phyloP scores from a whole-genome alignment of 768 basidiomycete species.

The Auriscalpium vulgare region DNA sequence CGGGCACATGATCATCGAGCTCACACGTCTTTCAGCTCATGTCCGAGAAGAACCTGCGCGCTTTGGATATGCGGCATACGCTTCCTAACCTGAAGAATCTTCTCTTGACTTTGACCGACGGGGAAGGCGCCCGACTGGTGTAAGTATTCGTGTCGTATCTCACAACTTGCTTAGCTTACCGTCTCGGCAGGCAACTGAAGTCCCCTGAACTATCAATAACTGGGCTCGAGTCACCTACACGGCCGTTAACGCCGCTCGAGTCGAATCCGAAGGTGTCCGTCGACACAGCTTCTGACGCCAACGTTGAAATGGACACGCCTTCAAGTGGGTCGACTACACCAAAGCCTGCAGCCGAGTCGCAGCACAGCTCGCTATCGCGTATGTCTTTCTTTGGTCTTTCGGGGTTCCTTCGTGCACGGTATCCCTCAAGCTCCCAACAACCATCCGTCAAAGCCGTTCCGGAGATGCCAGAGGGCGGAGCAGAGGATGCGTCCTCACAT shows the following conservation, averaged over 20 bases:
- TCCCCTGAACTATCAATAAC: neutral
- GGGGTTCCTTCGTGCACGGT: slow-evolving; percentile 54
- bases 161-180: neutral
- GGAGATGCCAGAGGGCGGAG: slow-evolving; percentile 14
- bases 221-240: neutral
- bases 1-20: neutral
- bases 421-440: slow-evolving; percentile 37
- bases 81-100: slow-evolving; percentile 95
- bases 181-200: neutral
- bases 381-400: slow-evolving; percentile 39
- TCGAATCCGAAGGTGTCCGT: neutral
- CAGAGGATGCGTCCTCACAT: slow-evolving; percentile 11
- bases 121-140: slow-evolving; percentile 42
- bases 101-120: slow-evolving; percentile 75
- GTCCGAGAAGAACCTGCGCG: slow-evolving; percentile 81
- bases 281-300: slow-evolving; percentile 13
- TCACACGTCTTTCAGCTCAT: slow-evolving; percentile 53
- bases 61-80: slow-evolving; percentile 91
- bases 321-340: slow-evolving; percentile 53
- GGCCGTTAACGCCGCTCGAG: neutral
- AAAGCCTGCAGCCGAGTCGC: slow-evolving; percentile 16
- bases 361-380: slow-evolving; percentile 8
- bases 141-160: slow-evolving; percentile 24
- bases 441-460: slow-evolving; percentile 17
- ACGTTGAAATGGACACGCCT: slow-evolving; percentile 31